A percentile compares a stretch with the other conserved stretches of the same genome.
Evolutionary conservation across 345 rosid species (phyloP).

Genomic region (Toxicodendron radicans): DNA sequence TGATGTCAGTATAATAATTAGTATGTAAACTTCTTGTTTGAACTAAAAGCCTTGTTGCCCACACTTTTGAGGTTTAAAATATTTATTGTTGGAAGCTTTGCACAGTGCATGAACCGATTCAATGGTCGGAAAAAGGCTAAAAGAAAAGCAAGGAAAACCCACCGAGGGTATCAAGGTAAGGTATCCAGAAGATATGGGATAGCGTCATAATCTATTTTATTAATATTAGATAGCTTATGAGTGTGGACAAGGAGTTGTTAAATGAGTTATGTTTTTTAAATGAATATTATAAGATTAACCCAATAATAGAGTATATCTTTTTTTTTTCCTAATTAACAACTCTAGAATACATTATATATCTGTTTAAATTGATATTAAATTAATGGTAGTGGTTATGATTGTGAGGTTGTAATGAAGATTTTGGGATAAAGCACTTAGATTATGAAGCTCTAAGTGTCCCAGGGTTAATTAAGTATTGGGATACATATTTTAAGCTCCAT

Average conservation of each 20-base stretch:
- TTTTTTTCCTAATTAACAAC: slow-evolving; percentile 1
- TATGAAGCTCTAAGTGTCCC: background rate
- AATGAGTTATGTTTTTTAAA: background rate
- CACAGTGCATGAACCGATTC: slow-evolving; percentile 16
- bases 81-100: background rate
- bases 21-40: too few relatives aligned
- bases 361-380: background rate
- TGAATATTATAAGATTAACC: background rate
- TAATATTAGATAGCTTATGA: background rate
- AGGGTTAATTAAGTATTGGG: slow-evolving; percentile 8
- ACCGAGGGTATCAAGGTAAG: background rate
- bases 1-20: too few relatives aligned
- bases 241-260: slow-evolving; percentile 7
- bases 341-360: background rate
- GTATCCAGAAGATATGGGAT: slow-evolving; percentile 8
- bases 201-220: slow-evolving; percentile 1
- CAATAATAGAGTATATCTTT: background rate
- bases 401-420: slow-evolving; percentile 4
- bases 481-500: slow-evolving; percentile 1
- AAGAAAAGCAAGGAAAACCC: background rate
- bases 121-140: background rate
- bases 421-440: slow-evolving; percentile 4
- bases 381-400: slow-evolving; percentile 13
- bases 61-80: background rate
- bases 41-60: background rate